These are phyloP conservation scores for Hygrocybe punicea DNA, from an alignment of 768 basidiomycete species.

Conservation along the genomic window DNA sequence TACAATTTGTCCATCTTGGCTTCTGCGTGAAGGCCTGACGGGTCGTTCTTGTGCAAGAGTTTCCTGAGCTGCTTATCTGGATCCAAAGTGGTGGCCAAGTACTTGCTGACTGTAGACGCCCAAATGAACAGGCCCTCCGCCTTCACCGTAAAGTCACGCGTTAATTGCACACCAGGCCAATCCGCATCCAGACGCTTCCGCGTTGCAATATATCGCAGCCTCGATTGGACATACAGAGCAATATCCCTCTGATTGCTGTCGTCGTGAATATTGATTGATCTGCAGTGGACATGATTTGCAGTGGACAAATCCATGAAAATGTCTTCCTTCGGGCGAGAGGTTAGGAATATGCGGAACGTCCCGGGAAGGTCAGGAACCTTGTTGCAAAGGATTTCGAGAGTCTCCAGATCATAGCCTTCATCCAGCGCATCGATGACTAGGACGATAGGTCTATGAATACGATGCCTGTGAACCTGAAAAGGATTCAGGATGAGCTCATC, in stretches of 20 bases:
- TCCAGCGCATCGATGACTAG: slow-evolving; percentile 26
- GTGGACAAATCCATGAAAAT: slow-evolving; percentile 6
- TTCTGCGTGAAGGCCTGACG: background rate
- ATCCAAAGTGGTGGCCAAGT: slow-evolving; percentile 1
- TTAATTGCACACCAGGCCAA: background rate
- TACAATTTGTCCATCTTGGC: slow-evolving; percentile 8
- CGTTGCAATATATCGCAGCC: slow-evolving; percentile 11
- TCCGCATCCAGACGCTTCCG: background rate
- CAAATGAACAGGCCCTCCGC: slow-evolving; percentile 24
- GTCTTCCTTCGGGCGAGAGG: slow-evolving; percentile 14
- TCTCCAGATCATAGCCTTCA: slow-evolving; percentile 15
- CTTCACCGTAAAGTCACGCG: background rate
- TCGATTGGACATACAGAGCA: slow-evolving; percentile 10
- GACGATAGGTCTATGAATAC: slow-evolving; percentile 5
- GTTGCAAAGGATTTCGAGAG: slow-evolving; percentile 14
- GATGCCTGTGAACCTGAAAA: background rate
- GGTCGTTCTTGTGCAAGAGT: background rate
- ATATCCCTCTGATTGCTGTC: slow-evolving; percentile 16
- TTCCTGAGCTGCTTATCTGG: background rate
- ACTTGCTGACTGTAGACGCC: slow-evolving; percentile 16
- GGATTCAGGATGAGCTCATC: slow-evolving; percentile 13
- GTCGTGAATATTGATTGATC: slow-evolving; percentile 12
- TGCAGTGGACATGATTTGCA: slow-evolving; percentile 1
- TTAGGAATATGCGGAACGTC: slow-evolving; percentile 19
- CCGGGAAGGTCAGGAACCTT: slow-evolving; percentile 15